These are phyloP conservation scores for Artemisia argyi DNA, from an alignment of 129 eudicot species.

Conservation along the genomic window DNA sequence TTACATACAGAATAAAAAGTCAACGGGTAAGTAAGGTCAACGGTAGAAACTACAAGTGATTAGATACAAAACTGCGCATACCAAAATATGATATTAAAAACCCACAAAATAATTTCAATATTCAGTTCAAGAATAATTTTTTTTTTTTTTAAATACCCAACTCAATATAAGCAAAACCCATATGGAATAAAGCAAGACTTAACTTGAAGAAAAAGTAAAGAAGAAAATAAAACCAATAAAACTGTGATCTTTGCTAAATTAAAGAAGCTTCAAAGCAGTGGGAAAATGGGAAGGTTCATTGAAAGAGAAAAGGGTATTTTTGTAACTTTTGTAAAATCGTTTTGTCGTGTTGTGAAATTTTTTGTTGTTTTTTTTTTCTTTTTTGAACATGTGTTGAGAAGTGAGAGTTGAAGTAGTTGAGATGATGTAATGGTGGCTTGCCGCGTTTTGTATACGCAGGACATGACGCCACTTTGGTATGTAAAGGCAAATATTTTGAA, in stretches of 20 bases:
- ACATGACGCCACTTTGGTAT: conserved; percentile 16
- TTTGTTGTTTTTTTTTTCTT: too few species aligned
- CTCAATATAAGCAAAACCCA: conserved; percentile 30
- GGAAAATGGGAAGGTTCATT: conserved; percentile 18
- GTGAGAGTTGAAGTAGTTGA: conserved; percentile 21
- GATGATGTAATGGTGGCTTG: conserved; percentile 38
- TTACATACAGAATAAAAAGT: background rate
- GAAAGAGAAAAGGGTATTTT: conserved; percentile 23
- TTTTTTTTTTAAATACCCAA: background rate
- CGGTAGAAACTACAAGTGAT: conserved; percentile 2
- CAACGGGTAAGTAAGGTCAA: conserved; percentile 18
- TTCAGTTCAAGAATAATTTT: too few species aligned
- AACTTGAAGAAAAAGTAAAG: conserved; percentile 15
- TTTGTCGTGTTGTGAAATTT: conserved; percentile 29
- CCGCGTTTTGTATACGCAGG: conserved; percentile 36
- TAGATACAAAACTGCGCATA: conserved; percentile 1
- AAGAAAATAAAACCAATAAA: background rate
- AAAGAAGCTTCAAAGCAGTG: conserved; percentile 2
- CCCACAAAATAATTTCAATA: background rate
- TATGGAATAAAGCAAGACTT: background rate
- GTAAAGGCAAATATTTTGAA: too few species aligned
- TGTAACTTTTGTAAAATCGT: background rate
- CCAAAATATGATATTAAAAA: background rate
- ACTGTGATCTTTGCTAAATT: background rate
- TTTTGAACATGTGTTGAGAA: too few species aligned